A percentile compares a stretch with the other conserved stretches of the same genome.
Conservation (phyloP, 306 rosid species). For the Prinsepia uniflora region DNA sequence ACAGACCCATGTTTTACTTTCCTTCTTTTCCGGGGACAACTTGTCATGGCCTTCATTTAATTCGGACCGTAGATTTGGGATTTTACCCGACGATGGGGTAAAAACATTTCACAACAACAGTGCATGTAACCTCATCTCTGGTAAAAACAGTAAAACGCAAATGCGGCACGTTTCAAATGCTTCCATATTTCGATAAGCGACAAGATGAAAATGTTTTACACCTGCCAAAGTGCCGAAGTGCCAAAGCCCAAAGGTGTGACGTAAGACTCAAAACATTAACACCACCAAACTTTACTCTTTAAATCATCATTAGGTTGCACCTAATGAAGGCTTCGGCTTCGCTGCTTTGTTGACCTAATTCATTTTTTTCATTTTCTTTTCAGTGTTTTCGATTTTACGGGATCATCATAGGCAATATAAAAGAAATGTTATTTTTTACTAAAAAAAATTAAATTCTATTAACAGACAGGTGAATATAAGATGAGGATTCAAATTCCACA, state of each 20-base stretch:
- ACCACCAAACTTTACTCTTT: conserved; percentile 24
- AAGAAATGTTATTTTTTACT: too few relatives aligned
- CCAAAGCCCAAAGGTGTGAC: conserved; percentile 9
- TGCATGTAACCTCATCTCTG: neutral
- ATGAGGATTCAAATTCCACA: too few relatives aligned
- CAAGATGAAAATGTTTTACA: conserved; percentile 20
- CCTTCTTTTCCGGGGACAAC: neutral
- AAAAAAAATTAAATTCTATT: too few relatives aligned
- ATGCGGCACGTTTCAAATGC: conserved; percentile 33
- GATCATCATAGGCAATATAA: too few relatives aligned
- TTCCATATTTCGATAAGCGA: conserved; percentile 6
- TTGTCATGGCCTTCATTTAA: neutral
- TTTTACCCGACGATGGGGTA: conserved; percentile 7
- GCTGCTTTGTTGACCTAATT: conserved; percentile 35
- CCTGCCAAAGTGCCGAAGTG: conserved; percentile 9
- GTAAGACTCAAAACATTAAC: conserved; percentile 23
- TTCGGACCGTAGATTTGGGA: conserved; percentile 19
- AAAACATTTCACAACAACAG: neutral
- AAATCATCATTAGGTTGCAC: conserved; percentile 23
- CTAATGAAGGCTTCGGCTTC: conserved; percentile 34
- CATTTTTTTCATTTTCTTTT: conserved; percentile 16
- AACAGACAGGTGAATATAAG: too few relatives aligned
- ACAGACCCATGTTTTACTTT: conserved; percentile 3
- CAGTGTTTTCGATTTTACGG: neutral
- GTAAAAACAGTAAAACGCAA: neutral